Evolutionary conservation across 805 yeast species (phyloP).

Genomic region (Zygosaccharomyces bailii): DNA sequence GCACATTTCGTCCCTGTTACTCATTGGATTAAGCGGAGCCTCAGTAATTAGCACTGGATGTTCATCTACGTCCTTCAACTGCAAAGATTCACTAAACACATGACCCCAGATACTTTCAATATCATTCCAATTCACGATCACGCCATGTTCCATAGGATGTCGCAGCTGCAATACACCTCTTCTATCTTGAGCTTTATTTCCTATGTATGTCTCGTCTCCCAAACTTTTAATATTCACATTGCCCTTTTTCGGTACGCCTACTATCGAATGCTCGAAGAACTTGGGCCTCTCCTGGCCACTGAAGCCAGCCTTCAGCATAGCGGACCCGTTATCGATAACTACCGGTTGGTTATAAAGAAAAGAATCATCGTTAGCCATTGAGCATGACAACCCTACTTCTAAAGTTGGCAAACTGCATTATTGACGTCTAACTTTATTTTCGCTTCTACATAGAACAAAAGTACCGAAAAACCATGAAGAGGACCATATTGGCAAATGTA

Average conservation of each 20-base stretch:
- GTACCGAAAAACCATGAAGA: background rate
- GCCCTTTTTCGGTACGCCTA: conserved; percentile 82
- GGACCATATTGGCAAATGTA: too few relatives aligned
- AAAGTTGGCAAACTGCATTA: background rate
- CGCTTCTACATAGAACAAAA: background rate
- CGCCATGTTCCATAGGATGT: conserved; percentile 79
- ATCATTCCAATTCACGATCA: conserved; percentile 77
- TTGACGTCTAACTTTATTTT: background rate
- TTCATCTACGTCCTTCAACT: conserved; percentile 59
- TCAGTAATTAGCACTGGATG: conserved; percentile 88
- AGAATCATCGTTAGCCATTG: conserved; percentile 8
- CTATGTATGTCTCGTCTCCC: conserved; percentile 71
- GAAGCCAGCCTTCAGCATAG: conserved; percentile 81
- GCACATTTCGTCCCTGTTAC: conserved; percentile 87
- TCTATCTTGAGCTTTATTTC: conserved; percentile 66
- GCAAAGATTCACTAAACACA: conserved; percentile 55
- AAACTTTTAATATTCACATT: conserved; percentile 68
- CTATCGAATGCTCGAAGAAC: conserved; percentile 55
- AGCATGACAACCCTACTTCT: background rate
- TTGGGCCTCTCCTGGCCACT: conserved; percentile 88
- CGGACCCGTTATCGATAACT: conserved; percentile 83
- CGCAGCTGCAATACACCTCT: conserved; percentile 71
- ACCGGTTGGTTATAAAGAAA: conserved; percentile 61
- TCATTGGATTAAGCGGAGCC: conserved; percentile 80
- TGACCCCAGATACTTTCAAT: conserved; percentile 81